Conservation (phyloP, 768 basidiomycete species). For the Mycena leptocephala region DNA sequence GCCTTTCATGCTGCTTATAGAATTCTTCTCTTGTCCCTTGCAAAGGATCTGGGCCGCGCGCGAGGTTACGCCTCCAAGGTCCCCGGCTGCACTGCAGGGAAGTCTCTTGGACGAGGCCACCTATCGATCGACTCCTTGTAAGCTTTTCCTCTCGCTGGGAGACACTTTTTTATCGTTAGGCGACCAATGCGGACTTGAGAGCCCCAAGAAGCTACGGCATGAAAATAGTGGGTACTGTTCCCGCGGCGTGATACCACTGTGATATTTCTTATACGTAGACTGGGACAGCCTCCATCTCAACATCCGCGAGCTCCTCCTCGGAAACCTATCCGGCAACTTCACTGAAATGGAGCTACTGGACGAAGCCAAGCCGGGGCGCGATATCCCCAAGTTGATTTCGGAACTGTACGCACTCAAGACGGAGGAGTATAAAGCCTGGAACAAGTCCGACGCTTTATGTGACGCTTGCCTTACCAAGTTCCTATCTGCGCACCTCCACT, state of each 20-base stretch:
- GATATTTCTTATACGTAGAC: background rate
- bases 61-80: background rate
- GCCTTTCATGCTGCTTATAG: background rate
- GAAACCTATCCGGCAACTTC: background rate
- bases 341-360: slow-evolving; percentile 3
- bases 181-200: background rate
- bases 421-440: slow-evolving; percentile 37
- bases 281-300: background rate
- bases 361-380: background rate
- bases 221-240: background rate
- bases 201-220: background rate
- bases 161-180: background rate
- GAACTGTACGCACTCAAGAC: background rate
- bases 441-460: slow-evolving; percentile 50
- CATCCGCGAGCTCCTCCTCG: slow-evolving; percentile 1
- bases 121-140: background rate
- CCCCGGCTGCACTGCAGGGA: background rate
- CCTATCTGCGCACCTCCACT: slow-evolving; percentile 43
- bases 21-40: background rate
- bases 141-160: background rate
- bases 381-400: background rate
- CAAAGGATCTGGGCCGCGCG: background rate
- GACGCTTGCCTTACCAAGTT: slow-evolving; percentile 45
- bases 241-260: background rate
- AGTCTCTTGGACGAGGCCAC: background rate